Conservation (phyloP, 768 basidiomycete genomes). For the Rhodosporidiobolus odoratus region DNA sequence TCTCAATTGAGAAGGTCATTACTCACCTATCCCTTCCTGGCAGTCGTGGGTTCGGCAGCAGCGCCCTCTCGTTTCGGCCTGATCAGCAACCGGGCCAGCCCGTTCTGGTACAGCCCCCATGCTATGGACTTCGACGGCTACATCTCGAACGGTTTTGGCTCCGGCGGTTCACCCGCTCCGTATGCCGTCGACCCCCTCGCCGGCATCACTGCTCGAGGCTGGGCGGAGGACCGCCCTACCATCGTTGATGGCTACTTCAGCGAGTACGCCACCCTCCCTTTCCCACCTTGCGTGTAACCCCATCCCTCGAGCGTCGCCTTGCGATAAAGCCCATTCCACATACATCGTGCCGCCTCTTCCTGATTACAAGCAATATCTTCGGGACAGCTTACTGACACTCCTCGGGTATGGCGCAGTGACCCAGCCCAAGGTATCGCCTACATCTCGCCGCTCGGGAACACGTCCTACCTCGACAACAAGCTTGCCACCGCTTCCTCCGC, state of each 20-base stretch:
- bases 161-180: slow-evolving; percentile 41
- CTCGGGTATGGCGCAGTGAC: too few relatives aligned
- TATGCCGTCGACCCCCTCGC: slow-evolving; percentile 46
- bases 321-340: too few relatives aligned
- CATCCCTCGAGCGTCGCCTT: too few relatives aligned
- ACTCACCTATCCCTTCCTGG: background rate
- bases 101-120: background rate
- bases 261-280: slow-evolving; percentile 10
- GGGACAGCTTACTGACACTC: too few relatives aligned
- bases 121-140: background rate
- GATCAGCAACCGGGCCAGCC: background rate
- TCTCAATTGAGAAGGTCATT: background rate
- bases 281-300: background rate
- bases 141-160: slow-evolving; percentile 44
- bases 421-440: slow-evolving; percentile 1
- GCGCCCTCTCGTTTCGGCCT: background rate
- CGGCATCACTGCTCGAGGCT: slow-evolving; percentile 42
- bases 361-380: too few relatives aligned
- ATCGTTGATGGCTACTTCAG: slow-evolving; percentile 26
- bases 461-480: slow-evolving; percentile 27
- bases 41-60: slow-evolving; percentile 5
- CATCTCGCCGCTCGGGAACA: slow-evolving; percentile 7
- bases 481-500: slow-evolving; percentile 11
- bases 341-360: too few relatives aligned
- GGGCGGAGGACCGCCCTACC: slow-evolving; percentile 12